These are phyloP conservation scores for Arthrobotrys entomopaga DNA, from an alignment of 2,329 filamentous ascomycete genomes.

Conservation along the genomic window DNA sequence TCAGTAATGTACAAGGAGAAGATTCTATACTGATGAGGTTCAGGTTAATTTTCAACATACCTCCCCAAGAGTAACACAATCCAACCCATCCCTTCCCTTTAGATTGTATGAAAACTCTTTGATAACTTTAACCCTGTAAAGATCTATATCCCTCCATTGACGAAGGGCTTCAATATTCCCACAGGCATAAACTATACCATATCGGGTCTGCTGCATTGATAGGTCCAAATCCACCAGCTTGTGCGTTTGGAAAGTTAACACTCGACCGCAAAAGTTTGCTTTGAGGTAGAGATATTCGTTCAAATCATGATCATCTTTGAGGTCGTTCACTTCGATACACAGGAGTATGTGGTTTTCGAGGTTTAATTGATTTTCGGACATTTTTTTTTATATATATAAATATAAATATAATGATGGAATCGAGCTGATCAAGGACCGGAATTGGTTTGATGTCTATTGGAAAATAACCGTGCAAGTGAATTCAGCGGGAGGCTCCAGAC, in stretches of 20 bases:
- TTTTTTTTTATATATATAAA: background rate
- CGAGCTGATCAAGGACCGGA: too few relatives aligned
- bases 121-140: constrained; percentile 14
- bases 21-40: too few relatives aligned
- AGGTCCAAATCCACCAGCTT: too few relatives aligned
- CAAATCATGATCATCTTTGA: constrained; percentile 3
- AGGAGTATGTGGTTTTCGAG: constrained; percentile 9
- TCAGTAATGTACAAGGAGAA: too few relatives aligned
- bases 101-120: constrained; percentile 17
- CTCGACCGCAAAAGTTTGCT: constrained; percentile 16
- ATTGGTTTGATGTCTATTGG: too few relatives aligned
- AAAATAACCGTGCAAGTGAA: too few relatives aligned
- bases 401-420: too few relatives aligned
- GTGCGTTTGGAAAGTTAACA: background rate
- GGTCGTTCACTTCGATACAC: constrained; percentile 3
- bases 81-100: constrained; percentile 4
- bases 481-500: too few relatives aligned
- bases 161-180: constrained; percentile 16
- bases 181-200: constrained; percentile 13
- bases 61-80: constrained; percentile 22
- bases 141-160: constrained; percentile 12
- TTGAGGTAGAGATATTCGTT: constrained; percentile 19
- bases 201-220: background rate
- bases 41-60: constrained; percentile 9
- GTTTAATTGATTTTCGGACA: constrained; percentile 19